These are phyloP conservation scores for Ceratocystis cubensis DNA, from an alignment of 2,329 filamentous ascomycete genomes.

Conservation along the genomic window DNA sequence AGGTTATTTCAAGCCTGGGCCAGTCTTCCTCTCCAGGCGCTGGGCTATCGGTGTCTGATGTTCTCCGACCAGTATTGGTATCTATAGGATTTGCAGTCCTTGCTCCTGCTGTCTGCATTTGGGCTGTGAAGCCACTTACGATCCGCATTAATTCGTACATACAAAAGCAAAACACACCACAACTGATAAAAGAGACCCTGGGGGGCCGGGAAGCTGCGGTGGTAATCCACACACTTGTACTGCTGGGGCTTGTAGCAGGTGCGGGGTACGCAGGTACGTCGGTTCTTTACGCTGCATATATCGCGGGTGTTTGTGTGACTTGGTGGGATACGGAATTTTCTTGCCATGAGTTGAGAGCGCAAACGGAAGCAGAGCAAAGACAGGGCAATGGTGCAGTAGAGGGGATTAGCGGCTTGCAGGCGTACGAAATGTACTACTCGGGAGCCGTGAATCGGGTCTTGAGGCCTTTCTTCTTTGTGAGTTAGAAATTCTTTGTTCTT, in stretches of 20 bases:
- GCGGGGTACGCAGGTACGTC: slow-evolving; percentile 51
- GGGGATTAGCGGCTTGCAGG: not conserved
- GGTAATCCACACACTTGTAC: slow-evolving; percentile 32
- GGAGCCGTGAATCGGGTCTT: slow-evolving; percentile 4
- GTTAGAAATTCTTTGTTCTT: not conserved
- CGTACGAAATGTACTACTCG: slow-evolving; percentile 1
- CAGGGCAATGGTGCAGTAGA: not conserved
- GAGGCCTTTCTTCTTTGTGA: slow-evolving; percentile 16
- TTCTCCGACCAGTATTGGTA: slow-evolving; percentile 36
- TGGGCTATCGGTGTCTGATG: slow-evolving; percentile 26
- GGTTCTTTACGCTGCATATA: slow-evolving; percentile 49
- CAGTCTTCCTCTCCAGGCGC: slow-evolving; percentile 19
- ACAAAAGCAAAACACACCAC: not conserved
- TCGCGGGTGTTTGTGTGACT: slow-evolving; percentile 45
- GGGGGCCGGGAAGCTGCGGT: not conserved
- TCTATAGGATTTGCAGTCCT: slow-evolving; percentile 40
- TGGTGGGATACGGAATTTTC: slow-evolving; percentile 41
- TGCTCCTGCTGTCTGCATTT: slow-evolving; percentile 37
- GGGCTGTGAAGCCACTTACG: slow-evolving; percentile 34
- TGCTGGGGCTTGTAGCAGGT: slow-evolving; percentile 38
- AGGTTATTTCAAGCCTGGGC: slow-evolving; percentile 57
- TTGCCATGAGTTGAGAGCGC: not conserved
- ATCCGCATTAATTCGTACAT: slow-evolving; percentile 25
- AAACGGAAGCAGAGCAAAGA: not conserved
- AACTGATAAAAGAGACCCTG: not conserved